These are phyloP conservation scores for Gossypioides kirkii DNA, from an alignment of 345 rosid species.

Conservation along the genomic window DNA sequence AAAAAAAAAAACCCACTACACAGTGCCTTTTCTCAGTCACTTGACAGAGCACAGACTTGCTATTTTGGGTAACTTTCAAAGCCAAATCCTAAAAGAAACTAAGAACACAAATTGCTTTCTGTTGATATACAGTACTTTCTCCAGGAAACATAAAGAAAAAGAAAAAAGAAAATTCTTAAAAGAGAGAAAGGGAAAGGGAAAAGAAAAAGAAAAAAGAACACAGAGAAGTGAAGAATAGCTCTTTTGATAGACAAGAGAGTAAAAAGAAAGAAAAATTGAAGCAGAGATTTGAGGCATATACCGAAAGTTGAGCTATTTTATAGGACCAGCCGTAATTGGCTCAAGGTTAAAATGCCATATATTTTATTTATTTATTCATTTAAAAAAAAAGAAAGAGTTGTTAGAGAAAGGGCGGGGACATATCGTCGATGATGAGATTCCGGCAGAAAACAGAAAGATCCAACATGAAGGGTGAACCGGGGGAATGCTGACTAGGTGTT, in stretches of 20 bases:
- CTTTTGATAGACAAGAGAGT: not conserved
- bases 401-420: not conserved
- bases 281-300: not conserved
- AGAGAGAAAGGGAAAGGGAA: too few relatives aligned
- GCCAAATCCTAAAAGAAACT: not conserved
- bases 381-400: not conserved
- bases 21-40: not conserved
- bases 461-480: constrained; percentile 11
- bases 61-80: not conserved
- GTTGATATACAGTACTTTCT: not conserved
- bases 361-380: not conserved
- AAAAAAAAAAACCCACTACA: not conserved
- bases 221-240: not conserved
- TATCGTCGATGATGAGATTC: not conserved
- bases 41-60: not conserved
- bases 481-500: constrained; percentile 28
- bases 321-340: constrained; percentile 32
- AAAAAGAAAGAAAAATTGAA: not conserved
- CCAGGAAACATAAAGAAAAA: not conserved
- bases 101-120: not conserved
- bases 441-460: not conserved
- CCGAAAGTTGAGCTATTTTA: constrained; percentile 28
- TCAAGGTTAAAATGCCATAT: constrained; percentile 12
- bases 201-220: not conserved
- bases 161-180: not conserved